Base-by-base conservation (phyloP, 495 filamentous ascomycete species). In the Penicillium canescens region DNA sequence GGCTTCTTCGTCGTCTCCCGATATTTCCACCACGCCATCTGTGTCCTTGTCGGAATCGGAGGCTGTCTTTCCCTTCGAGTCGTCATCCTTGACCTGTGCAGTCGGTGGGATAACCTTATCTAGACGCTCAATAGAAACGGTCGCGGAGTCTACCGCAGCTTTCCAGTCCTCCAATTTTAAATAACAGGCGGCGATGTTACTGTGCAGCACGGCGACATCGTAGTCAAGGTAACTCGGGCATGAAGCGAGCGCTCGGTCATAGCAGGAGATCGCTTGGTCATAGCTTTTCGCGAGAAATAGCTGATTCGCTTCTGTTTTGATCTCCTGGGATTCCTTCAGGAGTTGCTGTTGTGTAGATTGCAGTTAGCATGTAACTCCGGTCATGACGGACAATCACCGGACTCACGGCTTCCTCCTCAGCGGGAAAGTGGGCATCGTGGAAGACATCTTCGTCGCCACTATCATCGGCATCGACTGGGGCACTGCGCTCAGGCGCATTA, bases 141-240 rank as follows among this genome's bases (percentile, higher is more conserved):
- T 88, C 12, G 94, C 93, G 16, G 81, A 73, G 28, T 86, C 86
- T 38, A 92, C 78, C 6, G 91, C 89, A 8, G 86, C 85, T 55
- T 94, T 94, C 86, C 91, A 96, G 53, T 93, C 88, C 42, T 86
- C 79, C 3, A 96, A 76, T 66, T 95, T 95, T 54, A 97, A 64
- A 55, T 96, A 86, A 63, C 90, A 96, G n/a, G 91, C 94, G 4
- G 93, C 80, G 53, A 96, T 84, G 73, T 98, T 98, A 70, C 85
- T 88, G 31, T 84, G 85, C 11, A 97, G 78, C 10, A 96, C 89
- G 18, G 94, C 91, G 60, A 93, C 76, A 63, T 96, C 91, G 74
- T 89, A 94, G 56, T 94, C 88, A 33, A 97, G 83, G 65, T 96
- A 96, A 57, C 82, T 88, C 2, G 94, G 94, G 54, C 89, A 94